Base-by-base conservation (phyloP, 352 stramenopile species). In the Phytophthora europaea region DNA sequence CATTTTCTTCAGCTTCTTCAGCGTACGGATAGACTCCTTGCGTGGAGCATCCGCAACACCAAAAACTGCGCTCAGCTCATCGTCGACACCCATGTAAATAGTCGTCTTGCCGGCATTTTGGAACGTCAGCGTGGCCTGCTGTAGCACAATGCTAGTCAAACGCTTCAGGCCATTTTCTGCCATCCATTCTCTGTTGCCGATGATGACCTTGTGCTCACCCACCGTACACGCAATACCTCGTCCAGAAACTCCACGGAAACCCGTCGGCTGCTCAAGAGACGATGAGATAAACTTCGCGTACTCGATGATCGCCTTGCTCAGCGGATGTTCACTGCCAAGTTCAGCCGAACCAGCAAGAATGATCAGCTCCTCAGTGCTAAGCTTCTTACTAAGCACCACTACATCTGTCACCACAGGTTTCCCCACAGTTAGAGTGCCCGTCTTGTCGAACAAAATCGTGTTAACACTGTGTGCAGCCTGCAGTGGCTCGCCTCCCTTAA, bases 401-500 rank as follows among this genome's bases (percentile, higher is more conserved):
- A 97, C 85, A 65, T 97, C 83, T 45, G 87, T 94, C 52, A 98
- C 92, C 8, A 88, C 82, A 6, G 97, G 97, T 51, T 95, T 87
- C 8, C 97, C 97, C 18, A 94, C 86, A 1, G 97, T 99, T 13
- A 99, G 75, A n/a, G 98, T 99, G 3, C 98, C 98, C 0, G 98
- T 99, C 85, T 99, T 99, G 84, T 99, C 98, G 77, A 99, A 99
- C 23, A 99, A 76, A 60, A 99, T 96, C 40, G 93, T 95, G 63
- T 98, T 93, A 47, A 99, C 87, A 61, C 95, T 96, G 71, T 98
- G 90, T 12, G 93, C 92, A n/a, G 87, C 82, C 63, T 99, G 93
- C 9, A 99, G 82, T 13, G 95, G 89, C 61, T 97, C 91, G 5
- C 97, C 98, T 23, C 98, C 98, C 80, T 99, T 99, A 84, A 99